phyloP scores from a whole-genome alignment of 495 filamentous ascomycete genomes.

The Acidiella bohemica region DNA sequence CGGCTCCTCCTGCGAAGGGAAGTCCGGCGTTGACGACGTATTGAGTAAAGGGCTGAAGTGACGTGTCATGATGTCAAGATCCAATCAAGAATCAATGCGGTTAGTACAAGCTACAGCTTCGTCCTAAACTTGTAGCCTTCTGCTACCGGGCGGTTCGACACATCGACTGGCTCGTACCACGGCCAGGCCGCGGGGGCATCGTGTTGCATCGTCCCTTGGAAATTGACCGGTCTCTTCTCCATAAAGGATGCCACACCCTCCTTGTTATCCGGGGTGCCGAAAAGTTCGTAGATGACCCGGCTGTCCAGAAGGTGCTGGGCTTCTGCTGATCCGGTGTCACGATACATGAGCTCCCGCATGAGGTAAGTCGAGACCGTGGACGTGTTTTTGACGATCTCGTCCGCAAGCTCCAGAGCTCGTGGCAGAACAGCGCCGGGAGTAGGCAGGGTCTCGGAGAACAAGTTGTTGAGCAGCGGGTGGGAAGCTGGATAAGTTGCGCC shows the following conservation, averaged over 20 bases:
- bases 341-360: conserved; percentile 49
- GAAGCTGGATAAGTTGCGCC: conserved; percentile 33
- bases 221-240: conserved; percentile 36
- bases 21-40: conserved; percentile 29
- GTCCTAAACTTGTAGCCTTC: background rate
- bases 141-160: conserved; percentile 15
- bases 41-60: too few relatives aligned
- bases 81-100: background rate
- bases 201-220: conserved; percentile 38
- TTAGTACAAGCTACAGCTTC: background rate
- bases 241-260: conserved; percentile 30
- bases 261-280: conserved; percentile 32
- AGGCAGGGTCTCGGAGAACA: conserved; percentile 44
- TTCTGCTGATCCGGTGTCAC: conserved; percentile 41
- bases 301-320: conserved; percentile 46
- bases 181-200: conserved; percentile 35
- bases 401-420: conserved; percentile 43
- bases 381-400: conserved; percentile 45
- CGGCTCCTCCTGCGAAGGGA: conserved; percentile 22
- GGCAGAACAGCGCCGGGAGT: conserved; percentile 38
- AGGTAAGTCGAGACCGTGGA: conserved; percentile 40
- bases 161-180: conserved; percentile 34
- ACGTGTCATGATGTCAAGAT: background rate
- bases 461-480: conserved; percentile 33
- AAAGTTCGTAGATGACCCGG: conserved; percentile 42